Conservation (phyloP, 441 rosid genomes). For the Erodium moschatum region DNA sequence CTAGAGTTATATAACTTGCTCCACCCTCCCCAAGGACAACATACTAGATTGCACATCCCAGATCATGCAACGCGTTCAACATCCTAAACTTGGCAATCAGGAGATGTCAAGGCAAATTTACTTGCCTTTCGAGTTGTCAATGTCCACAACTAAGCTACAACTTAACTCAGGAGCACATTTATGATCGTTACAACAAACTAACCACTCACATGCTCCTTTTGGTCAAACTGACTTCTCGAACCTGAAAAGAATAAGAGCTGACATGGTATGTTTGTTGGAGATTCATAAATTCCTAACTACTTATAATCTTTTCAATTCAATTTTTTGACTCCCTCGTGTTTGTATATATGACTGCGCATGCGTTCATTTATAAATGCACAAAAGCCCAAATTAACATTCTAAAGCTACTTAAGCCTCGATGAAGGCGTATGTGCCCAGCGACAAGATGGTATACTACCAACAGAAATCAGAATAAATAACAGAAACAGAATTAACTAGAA, state of each 20-base stretch:
- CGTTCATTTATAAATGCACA: background rate
- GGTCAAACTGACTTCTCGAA: background rate
- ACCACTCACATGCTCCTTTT: background rate
- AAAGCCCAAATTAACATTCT: background rate
- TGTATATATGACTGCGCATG: background rate
- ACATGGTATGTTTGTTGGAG: background rate
- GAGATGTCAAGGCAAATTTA: background rate
- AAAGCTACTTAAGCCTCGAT: background rate
- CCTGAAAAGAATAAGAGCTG: too few species aligned
- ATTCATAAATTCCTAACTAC: background rate
- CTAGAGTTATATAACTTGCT: background rate
- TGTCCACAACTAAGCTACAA: background rate
- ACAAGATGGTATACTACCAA: background rate
- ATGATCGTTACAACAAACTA: background rate
- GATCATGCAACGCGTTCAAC: background rate
- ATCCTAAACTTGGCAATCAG: background rate
- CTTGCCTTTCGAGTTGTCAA: background rate
- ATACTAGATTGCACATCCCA: background rate
- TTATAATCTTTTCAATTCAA: background rate
- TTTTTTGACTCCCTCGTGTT: background rate
- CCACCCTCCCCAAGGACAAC: background rate
- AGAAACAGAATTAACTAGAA: background rate
- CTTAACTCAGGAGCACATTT: background rate
- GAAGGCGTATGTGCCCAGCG: background rate
- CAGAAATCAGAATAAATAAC: background rate